Conservation (phyloP, 805 yeast genomes). For the Starmera dryadoides region DNA sequence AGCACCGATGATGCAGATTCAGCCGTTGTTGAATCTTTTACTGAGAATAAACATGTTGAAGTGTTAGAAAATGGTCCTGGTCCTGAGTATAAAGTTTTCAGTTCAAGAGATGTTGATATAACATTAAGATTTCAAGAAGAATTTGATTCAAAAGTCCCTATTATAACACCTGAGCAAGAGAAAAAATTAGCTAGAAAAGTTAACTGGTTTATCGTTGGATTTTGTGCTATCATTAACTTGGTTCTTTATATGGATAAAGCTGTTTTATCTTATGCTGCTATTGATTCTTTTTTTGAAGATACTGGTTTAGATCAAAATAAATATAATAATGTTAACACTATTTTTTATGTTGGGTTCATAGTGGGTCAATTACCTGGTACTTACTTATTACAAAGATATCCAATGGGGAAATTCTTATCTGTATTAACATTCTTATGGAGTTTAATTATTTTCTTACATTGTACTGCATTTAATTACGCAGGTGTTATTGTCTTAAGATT, state of each 20-base stretch:
- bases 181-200: slow-evolving; percentile 31
- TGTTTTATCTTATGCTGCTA: slow-evolving; percentile 39
- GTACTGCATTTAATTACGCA: slow-evolving; percentile 35
- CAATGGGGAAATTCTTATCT: slow-evolving; percentile 32
- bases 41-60: no score
- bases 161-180: slow-evolving; percentile 36
- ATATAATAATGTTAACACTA: slow-evolving; percentile 41
- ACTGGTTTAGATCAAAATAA: slow-evolving; percentile 34
- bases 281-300: slow-evolving; percentile 40
- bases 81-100: not conserved
- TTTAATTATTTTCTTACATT: slow-evolving; percentile 35
- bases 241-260: slow-evolving; percentile 47
- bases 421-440: slow-evolving; percentile 37
- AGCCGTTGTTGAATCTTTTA: no score
- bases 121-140: slow-evolving; percentile 30
- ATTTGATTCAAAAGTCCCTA: slow-evolving; percentile 25
- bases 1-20: no score
- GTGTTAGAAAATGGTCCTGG: no score
- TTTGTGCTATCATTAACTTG: slow-evolving; percentile 32
- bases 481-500: slow-evolving; percentile 43
- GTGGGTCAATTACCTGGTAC: slow-evolving; percentile 38
- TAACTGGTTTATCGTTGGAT: slow-evolving; percentile 26
- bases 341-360: slow-evolving; percentile 46
- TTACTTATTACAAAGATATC: slow-evolving; percentile 35
- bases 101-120: slow-evolving; percentile 30